A percentile compares a stretch with the other conserved stretches of the same genome.
Evolutionary conservation across 805 yeast species (phyloP).

Genomic region (Yamadazyma akitaensis): DNA sequence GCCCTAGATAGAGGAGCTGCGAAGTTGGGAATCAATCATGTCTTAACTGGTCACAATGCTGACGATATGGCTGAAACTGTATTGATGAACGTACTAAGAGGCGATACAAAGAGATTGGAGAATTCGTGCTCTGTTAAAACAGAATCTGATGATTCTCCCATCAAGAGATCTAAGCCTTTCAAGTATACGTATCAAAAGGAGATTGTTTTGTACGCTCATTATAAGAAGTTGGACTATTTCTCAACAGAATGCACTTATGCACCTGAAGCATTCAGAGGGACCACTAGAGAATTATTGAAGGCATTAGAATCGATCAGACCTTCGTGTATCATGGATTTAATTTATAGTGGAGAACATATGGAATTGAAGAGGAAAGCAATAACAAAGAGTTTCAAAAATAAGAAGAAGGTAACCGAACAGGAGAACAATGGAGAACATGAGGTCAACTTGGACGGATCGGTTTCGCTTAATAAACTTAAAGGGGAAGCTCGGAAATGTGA

Average conservation of each 20-base stretch:
- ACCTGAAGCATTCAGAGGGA: constrained; percentile 97
- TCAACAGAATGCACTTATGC: constrained; percentile 98
- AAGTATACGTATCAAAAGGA: constrained; percentile 96
- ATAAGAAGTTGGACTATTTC: constrained; percentile 90
- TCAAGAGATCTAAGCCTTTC: constrained; percentile 92
- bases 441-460: constrained; percentile 61
- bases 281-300: constrained; percentile 89
- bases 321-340: constrained; percentile 89
- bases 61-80: constrained; percentile 99
- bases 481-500: constrained; percentile 75
- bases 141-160: constrained; percentile 77
- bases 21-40: constrained; percentile 78
- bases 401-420: constrained; percentile 16
- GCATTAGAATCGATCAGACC: constrained; percentile 88
- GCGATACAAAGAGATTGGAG: constrained; percentile 93
- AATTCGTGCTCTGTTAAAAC: constrained; percentile 86
- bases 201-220: constrained; percentile 95
- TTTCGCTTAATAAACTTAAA: constrained; percentile 40
- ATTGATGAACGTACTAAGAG: constrained; percentile 87
- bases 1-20: constrained; percentile 96
- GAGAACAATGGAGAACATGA: constrained; percentile 45
- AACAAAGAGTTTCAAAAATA: constrained; percentile 34
- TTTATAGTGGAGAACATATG: constrained; percentile 88
- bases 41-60: constrained; percentile 98
- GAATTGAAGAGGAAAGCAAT: constrained; percentile 53